Conservation (phyloP, 371 early-diverging fungal species). For the Dichotomocladium elegans region DNA sequence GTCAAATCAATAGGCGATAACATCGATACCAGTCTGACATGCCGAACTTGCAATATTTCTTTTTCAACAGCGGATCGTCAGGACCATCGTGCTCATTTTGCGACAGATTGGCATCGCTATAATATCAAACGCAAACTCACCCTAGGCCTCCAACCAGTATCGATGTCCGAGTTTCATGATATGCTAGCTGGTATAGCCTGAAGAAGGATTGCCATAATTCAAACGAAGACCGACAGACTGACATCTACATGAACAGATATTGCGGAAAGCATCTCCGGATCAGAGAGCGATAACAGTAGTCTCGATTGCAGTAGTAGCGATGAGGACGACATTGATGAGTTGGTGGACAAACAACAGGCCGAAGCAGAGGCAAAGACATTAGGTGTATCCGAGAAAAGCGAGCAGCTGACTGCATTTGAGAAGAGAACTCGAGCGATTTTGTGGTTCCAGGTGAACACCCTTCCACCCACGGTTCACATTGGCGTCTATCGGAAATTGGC, state of each 20-base stretch:
- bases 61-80: slow-evolving; percentile 71
- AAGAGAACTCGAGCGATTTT: slow-evolving; percentile 34
- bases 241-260: too few species aligned
- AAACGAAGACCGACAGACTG: too few species aligned
- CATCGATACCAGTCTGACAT: slow-evolving; percentile 27
- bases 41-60: slow-evolving; percentile 83
- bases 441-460: slow-evolving; percentile 44
- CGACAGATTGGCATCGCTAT: slow-evolving; percentile 92
- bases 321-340: slow-evolving; percentile 21
- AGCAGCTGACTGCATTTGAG: slow-evolving; percentile 12
- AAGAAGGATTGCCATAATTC: too few species aligned
- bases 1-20: background rate
- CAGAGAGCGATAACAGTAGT: slow-evolving; percentile 27
- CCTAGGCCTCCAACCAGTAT: slow-evolving; percentile 71
- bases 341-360: slow-evolving; percentile 40
- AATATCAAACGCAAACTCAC: slow-evolving; percentile 93
- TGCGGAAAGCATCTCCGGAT: slow-evolving; percentile 49
- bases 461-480: slow-evolving; percentile 33
- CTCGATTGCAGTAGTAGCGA: background rate
- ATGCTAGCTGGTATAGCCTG: slow-evolving; percentile 64
- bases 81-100: slow-evolving; percentile 86
- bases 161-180: slow-evolving; percentile 74
- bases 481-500: slow-evolving; percentile 61
- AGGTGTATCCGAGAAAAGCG: slow-evolving; percentile 18
- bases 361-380: slow-evolving; percentile 23